Evolutionary conservation across 1,284 basidiomycete species (phyloP).

Genomic region (Cystobasidium slooffiae): DNA sequence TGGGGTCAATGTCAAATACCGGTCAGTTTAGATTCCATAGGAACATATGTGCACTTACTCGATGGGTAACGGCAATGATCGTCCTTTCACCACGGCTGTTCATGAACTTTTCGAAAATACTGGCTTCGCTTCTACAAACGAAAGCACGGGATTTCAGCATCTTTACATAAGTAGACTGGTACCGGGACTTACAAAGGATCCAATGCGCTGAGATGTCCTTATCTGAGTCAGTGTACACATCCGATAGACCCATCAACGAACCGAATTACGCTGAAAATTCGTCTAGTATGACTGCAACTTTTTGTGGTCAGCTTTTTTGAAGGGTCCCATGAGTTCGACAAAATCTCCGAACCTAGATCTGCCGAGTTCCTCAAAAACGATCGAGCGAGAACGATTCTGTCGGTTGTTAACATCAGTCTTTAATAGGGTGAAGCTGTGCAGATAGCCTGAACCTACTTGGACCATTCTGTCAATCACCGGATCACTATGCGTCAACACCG

Average conservation of each 20-base stretch:
- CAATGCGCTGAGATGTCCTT: too few relatives aligned
- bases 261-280: constrained; percentile 37
- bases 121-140: constrained; percentile 14
- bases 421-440: background rate
- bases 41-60: constrained; percentile 3
- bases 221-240: too few relatives aligned
- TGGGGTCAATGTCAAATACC: background rate
- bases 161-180: background rate
- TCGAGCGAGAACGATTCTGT: constrained; percentile 22
- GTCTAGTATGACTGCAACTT: constrained; percentile 32
- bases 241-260: too few relatives aligned
- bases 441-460: constrained; percentile 5
- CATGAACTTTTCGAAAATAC: constrained; percentile 31
- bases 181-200: constrained; percentile 17
- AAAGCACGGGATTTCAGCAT: background rate
- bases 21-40: background rate
- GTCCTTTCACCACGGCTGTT: constrained; percentile 11
- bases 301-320: too few relatives aligned
- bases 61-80: constrained; percentile 31
- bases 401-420: background rate
- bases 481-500: too few relatives aligned
- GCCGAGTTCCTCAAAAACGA: constrained; percentile 17
- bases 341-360: too few relatives aligned
- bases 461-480: constrained; percentile 32
- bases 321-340: too few relatives aligned